phyloP scores from a whole-genome alignment of 345 rosid genomes.

The Punica granatum region DNA sequence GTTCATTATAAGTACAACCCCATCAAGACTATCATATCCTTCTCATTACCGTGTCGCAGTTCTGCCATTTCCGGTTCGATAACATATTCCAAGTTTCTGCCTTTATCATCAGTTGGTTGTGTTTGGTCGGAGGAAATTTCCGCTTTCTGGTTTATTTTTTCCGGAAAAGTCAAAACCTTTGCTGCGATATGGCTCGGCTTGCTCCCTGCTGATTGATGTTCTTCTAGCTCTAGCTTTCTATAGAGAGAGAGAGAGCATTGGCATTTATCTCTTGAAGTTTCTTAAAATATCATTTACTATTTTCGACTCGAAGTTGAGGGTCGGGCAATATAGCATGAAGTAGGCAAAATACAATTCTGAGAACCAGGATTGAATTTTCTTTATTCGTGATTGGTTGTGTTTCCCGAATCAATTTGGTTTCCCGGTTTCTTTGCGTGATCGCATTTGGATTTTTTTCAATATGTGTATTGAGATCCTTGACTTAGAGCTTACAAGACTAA shows the following conservation, averaged over 20 bases:
- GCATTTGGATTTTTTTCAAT: neutral
- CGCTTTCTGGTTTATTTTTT: neutral
- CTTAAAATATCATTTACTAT: too few relatives aligned
- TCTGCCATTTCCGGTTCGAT: neutral
- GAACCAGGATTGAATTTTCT: neutral
- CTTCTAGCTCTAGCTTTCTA: neutral
- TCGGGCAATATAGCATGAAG: neutral
- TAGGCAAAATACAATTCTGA: neutral
- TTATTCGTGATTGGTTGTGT: neutral
- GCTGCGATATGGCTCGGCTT: neutral
- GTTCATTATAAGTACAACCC: constrained; percentile 96
- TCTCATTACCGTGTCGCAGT: constrained; percentile 7
- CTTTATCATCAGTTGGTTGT: neutral
- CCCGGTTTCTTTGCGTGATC: neutral
- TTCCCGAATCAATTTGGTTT: neutral
- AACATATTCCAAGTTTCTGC: neutral
- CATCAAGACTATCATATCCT: constrained; percentile 98
- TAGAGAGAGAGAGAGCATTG: neutral
- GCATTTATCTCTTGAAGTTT: neutral
- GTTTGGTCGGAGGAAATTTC: neutral
- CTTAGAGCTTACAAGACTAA: constrained; percentile 70
- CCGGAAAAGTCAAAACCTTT: neutral
- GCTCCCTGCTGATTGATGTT: neutral
- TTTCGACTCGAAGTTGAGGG: neutral
- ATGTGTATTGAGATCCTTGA: constrained; percentile 40